Percentiles rank a stretch among this genome's conserved stretches.
phyloP scores from a whole-genome alignment of 73 alveolate species.

The Stentor coeruleus region DNA sequence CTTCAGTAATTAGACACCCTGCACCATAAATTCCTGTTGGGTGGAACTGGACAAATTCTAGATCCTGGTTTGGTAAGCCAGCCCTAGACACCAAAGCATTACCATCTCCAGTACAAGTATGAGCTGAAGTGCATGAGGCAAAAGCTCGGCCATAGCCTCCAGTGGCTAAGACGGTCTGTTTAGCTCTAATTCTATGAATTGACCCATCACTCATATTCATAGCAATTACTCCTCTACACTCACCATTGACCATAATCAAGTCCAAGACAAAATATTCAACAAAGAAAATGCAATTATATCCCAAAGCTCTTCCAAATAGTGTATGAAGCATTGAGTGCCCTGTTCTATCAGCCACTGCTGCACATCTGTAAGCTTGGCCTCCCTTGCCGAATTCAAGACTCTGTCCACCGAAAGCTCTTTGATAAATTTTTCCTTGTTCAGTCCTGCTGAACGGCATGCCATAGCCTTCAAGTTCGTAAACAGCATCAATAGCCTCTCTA shows the following conservation, averaged over 20 bases:
- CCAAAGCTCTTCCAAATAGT: not conserved
- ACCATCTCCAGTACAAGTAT: not conserved
- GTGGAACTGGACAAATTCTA: not conserved
- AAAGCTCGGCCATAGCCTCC: conserved; percentile 4
- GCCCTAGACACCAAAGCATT: not conserved
- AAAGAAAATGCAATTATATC: no score
- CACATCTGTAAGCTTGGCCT: conserved; percentile 80
- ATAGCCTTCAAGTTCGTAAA: not conserved
- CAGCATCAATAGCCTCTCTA: no score
- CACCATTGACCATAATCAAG: not conserved
- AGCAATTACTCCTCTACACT: not conserved
- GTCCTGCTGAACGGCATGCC: not conserved
- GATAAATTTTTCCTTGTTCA: not conserved
- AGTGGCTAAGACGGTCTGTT: not conserved
- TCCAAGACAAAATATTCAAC: not conserved
- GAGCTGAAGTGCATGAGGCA: not conserved
- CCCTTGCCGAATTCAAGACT: conserved; percentile 80
- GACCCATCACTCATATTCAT: not conserved
- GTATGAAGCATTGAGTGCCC: not conserved
- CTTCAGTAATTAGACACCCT: conserved; percentile 61
- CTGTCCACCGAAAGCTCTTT: conserved; percentile 28
- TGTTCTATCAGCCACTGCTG: conserved; percentile 72
- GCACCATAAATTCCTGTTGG: not conserved
- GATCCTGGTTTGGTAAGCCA: not conserved
- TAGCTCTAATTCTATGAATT: not conserved